Evolutionary conservation across 1,139 yeast species (phyloP), one percentile per base, ranked within the genome.

Genomic region (Maudiozyma humilis): DNA sequence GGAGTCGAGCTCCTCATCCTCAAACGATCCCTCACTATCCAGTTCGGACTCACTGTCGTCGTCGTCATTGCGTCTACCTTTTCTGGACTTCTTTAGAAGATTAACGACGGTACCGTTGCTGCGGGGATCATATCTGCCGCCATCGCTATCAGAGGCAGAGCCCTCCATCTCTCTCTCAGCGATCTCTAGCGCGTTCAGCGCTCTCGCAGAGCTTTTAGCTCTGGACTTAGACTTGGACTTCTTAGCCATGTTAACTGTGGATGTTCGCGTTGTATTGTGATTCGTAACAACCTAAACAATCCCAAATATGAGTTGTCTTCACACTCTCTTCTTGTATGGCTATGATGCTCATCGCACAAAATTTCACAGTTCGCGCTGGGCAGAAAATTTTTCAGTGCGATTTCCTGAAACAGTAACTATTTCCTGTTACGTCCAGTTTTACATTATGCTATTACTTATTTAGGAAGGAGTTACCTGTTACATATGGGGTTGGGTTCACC

Each of bases 1-100:
- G 0, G 88, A 79, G 54, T 81, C 86, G 34, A 80, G 65, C 47
- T 82, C 89, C 56, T 82, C 89, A 59, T 82, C 89, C 40, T 71
- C 78, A 52, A 75, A 71, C 40, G 70, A 72, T 4, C 68, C 70
- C 35, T 66, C 71, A 0, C 53, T 59, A 12, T 64, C 70, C 17
- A 64, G 70, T 17, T 56, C 60, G 32, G 51, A 59, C 3, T 49
- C 58, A 2, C 50, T 60, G 6, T 60, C 60, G 29, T 46, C 51
- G 34, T 51, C 50, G 16, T 42, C 60, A 35, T 39, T 40, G 5
- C 47, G 47, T 18, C 48, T 50, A 39, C 45, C 48, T 19, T 47
- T 50, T 40, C 45, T 47, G 1, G 43, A 48, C 44, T 53, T 62
- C 54, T 57, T 61, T 44, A 61, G 56, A 12, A 73, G 60, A 55